Conservation (phyloP, 306 rosid species). For the Amphicarpaea edgeworthii region DNA sequence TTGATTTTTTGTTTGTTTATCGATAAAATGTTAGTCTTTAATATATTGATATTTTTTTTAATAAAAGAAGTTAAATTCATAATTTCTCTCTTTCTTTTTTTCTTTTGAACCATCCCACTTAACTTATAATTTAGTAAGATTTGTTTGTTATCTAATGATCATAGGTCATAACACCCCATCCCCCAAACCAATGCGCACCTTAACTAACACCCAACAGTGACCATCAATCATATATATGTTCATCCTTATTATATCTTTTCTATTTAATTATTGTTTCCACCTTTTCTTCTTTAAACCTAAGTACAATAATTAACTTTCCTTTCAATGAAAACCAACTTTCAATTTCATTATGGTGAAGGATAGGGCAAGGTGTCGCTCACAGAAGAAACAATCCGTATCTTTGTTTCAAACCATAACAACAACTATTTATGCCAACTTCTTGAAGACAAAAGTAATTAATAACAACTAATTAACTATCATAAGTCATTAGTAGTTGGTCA, state of each 20-base stretch:
- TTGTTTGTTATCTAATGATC: no score
- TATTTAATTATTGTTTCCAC: not conserved
- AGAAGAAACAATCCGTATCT: not conserved
- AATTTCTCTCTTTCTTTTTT: no score
- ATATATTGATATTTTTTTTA: no score
- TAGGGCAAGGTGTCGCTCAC: not conserved
- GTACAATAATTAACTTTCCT: not conserved
- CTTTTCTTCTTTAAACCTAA: not conserved
- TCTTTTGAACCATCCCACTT: no score
- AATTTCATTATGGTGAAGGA: not conserved
- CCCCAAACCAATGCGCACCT: not conserved
- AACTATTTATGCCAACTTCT: not conserved
- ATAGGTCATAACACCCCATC: not conserved
- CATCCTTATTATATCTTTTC: not conserved
- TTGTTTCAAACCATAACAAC: conserved; percentile 18
- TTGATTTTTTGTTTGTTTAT: no score
- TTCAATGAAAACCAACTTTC: conserved; percentile 1
- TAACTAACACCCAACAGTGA: not conserved
- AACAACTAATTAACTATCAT: no score
- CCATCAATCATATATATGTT: not conserved
- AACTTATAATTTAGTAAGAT: no score
- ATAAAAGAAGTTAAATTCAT: no score
- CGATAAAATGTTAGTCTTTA: no score
- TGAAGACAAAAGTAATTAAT: not conserved
- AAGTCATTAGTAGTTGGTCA: not conserved